Base-by-base conservation (phyloP, 345 rosid genomes). In the Chamaenerion angustifolium region DNA sequence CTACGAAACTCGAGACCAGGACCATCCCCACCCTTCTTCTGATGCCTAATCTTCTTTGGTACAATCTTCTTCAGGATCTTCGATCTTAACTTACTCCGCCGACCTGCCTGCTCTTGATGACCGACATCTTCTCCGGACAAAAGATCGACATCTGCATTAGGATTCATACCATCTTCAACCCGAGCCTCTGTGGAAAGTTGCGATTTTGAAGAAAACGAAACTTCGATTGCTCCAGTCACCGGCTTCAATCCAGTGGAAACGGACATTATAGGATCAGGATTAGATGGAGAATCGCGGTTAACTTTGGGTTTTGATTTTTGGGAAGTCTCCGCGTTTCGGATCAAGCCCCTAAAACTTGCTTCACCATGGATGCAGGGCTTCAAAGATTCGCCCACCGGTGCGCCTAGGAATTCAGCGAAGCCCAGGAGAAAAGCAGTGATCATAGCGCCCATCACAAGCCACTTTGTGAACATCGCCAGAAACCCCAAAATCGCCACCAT, bases 41-140 rank as follows among this genome's bases (percentile, higher is more conserved):
- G 37, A 42, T 35, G 43, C 1, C 68, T 76, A 52, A 82, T 46
- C 61, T 75, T 82, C 80, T 78, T 88, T 0, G 82, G 80, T 48
- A 82, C 73, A 17, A 82, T 48, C 63, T 71, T 85, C 73, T 68
- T 71, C n/a, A 80, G 58, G 15, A 88, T 59, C 59, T 63, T 83
- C 1, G 68, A 50, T 55, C 60, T 89, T 2, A 71, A 56, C 45
- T 59, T 83, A 0, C 60, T 19, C 11, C 62, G 37, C 37, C 37
- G 7, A 4, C 0, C 37, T 8, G 37, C 37, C 37, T 31, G 37
- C 37, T 31, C 64, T 56, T 48, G 66, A 12, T 69, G 1, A 6
- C 35, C 25, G 0, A 10, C 21, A 12, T 13, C 61, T 11, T 45
- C 27, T 23, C 27, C 5, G 5, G 27, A 50, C 64, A 67, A 66